phyloP scores from a whole-genome alignment of 441 rosid genomes.

The Lepidium campestre region DNA sequence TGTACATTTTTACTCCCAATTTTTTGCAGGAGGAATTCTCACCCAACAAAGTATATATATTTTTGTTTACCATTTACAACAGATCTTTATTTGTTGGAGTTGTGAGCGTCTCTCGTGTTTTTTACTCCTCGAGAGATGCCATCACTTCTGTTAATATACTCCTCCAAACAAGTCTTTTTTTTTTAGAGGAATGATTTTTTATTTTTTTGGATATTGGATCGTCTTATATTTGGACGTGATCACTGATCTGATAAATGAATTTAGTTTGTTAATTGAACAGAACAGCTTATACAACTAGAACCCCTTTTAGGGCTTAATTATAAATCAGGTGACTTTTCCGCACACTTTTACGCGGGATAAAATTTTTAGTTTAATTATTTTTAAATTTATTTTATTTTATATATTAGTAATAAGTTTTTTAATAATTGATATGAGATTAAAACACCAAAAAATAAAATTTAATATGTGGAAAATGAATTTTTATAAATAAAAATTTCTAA shows the following conservation, averaged over 20 bases:
- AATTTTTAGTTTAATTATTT: too few species aligned
- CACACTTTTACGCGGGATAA: too few species aligned
- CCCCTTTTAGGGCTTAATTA: too few species aligned
- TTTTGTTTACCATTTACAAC: background rate
- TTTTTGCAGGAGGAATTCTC: conserved; percentile 4
- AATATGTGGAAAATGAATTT: too few species aligned
- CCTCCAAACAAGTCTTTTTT: background rate
- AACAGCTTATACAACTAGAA: too few species aligned
- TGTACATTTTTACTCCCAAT: conserved; percentile 7
- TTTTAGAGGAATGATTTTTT: background rate
- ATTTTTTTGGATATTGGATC: background rate
- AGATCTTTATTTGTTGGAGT: conserved; percentile 1
- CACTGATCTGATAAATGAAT: background rate
- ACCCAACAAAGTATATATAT: conserved; percentile 4
- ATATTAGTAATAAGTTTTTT: too few species aligned
- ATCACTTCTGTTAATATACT: background rate
- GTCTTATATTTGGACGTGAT: background rate
- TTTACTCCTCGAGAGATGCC: conserved; percentile 18
- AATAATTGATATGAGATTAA: too few species aligned
- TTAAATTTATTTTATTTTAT: too few species aligned
- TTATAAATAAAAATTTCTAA: too few species aligned
- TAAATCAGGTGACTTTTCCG: too few species aligned
- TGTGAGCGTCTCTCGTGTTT: conserved; percentile 16
- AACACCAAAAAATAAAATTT: too few species aligned
- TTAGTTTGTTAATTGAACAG: background rate